Evolutionary conservation across 2,329 filamentous ascomycete genomes (phyloP), one percentile per base, ranked within the genome.

Genomic region (Diaporthe sp.): DNA sequence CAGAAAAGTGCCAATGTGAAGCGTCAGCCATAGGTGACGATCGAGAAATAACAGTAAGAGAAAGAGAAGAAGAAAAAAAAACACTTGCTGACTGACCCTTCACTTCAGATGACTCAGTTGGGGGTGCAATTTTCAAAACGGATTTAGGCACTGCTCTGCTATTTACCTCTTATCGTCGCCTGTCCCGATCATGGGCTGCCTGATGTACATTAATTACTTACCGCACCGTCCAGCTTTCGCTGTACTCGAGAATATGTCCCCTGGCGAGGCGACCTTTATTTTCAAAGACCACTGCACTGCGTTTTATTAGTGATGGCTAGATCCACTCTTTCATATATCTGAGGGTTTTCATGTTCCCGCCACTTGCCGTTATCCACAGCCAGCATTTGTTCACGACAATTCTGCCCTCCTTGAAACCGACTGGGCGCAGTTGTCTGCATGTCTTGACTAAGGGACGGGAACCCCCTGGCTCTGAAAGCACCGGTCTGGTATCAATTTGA

Each of bases 321-420:
- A 4, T 50, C 25, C 60, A 45, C 38, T 8, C 7, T 12, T 52
- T 3, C 30, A 8, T 30, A 25, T 19, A 9, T 0, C 22, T 50
- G 60, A 50, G 42, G 61, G 22, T 22, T 67, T 19, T 38, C 19
- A n/a, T 52, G 52, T 67, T 15, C 45, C 61, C 61, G 42, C 61
- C 45, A 67, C 45, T 52, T 67, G 22, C 64, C 64, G 45, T 19
- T 15, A 2, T 10, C 30, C 12, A n/a, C 61, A 67, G 7, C 64
- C 45, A 67, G 13, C n/a, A 52, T 4, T 22, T 25, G 45, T 52
- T 40, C 45, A 52, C 52, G 45, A 67, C 64, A 67, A n/a, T n/a
- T 50, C 19, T 25, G 22, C 28, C 28, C 61, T 50, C 61, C 64
- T 67, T 67, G 64, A 67, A 67, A 67, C 64, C 30, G 30, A 67